phyloP scores from a whole-genome alignment of 805 yeast species.

The Wickerhamomyces queroliae region DNA sequence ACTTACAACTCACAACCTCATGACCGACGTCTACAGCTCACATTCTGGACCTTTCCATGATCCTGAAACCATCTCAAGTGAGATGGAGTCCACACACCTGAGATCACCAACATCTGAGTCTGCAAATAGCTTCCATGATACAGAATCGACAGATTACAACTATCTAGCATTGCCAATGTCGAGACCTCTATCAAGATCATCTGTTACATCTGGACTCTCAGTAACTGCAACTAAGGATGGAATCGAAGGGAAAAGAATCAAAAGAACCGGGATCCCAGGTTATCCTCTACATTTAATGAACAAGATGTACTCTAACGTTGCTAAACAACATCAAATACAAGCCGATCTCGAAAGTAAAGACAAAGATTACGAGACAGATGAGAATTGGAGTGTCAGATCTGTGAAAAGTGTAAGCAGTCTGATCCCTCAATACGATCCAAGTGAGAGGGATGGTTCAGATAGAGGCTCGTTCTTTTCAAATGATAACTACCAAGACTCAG shows the following conservation, averaged over 20 bases:
- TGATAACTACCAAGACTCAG: not conserved
- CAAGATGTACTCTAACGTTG: conserved; percentile 25
- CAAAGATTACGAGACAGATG: conserved; percentile 7
- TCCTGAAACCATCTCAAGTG: not conserved
- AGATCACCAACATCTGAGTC: not conserved
- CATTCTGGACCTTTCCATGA: not conserved
- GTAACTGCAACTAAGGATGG: conserved; percentile 75
- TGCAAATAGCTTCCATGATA: not conserved
- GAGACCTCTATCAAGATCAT: conserved; percentile 54
- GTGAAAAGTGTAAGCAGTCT: conserved; percentile 18
- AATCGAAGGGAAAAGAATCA: conserved; percentile 55
- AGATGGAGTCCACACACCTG: not conserved
- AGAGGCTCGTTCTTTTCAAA: not conserved
- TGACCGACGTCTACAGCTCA: not conserved
- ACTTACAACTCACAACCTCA: too few relatives aligned
- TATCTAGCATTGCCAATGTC: conserved; percentile 26
- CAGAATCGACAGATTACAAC: not conserved
- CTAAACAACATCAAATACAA: not conserved
- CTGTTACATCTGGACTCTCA: conserved; percentile 62
- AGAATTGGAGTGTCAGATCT: conserved; percentile 15
- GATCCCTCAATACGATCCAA: conserved; percentile 22
- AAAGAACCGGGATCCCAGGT: conserved; percentile 35
- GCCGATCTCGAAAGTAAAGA: not conserved
- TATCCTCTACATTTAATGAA: conserved; percentile 31
- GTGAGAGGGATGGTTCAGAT: not conserved